Conservation (phyloP, 805 yeast species). For the Alloascoidea hylecoeti region DNA sequence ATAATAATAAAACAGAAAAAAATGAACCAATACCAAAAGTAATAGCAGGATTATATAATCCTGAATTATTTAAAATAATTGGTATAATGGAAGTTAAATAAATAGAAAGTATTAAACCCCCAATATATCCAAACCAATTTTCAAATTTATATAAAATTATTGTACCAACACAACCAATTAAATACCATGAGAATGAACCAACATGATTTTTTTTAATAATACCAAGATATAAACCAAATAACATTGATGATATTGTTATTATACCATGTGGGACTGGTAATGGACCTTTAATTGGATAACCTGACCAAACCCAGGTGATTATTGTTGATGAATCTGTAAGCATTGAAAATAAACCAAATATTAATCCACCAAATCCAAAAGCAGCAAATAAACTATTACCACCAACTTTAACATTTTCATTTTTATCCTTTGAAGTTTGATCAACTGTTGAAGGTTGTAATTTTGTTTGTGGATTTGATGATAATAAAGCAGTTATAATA, state of each 20-base stretch:
- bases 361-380: constrained; percentile 61
- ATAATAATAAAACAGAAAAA: constrained; percentile 39
- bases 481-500: constrained; percentile 42
- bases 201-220: constrained; percentile 14
- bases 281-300: constrained; percentile 80
- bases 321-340: constrained; percentile 76
- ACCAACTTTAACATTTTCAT: constrained; percentile 7
- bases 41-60: constrained; percentile 38
- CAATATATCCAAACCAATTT: constrained; percentile 65
- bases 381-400: constrained; percentile 39
- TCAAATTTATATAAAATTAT: constrained; percentile 30
- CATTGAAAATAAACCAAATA: constrained; percentile 62
- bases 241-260: constrained; percentile 42
- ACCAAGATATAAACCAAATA: constrained; percentile 40
- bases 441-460: constrained; percentile 5
- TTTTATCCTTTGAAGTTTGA: constrained; percentile 11
- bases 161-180: constrained; percentile 34
- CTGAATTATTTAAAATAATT: constrained; percentile 39
- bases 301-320: constrained; percentile 95
- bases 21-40: constrained; percentile 23
- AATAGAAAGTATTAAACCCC: constrained; percentile 47
- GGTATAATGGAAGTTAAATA: constrained; percentile 55
- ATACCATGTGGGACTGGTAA: constrained; percentile 74
- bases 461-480: constrained; percentile 24
- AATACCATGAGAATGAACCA: constrained; percentile 20